phyloP scores from a whole-genome alignment of 345 rosid genomes.

The Eucalyptus tenuipes region DNA sequence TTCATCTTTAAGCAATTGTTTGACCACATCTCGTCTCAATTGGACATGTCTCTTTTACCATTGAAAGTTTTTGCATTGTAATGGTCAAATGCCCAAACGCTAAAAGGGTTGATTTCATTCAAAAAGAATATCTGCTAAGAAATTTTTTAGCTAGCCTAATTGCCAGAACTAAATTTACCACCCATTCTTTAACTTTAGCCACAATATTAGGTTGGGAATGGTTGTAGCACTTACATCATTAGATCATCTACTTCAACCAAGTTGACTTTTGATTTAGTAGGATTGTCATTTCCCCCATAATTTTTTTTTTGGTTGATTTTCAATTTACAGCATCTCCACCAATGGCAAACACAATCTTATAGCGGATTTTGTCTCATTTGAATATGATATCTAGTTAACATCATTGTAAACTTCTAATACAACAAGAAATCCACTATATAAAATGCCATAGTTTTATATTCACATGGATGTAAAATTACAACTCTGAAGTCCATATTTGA shows the following conservation, averaged over 20 bases:
- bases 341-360: background rate
- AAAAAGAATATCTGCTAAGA: background rate
- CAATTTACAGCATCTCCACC: background rate
- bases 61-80: background rate
- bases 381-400: too few relatives aligned
- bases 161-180: background rate
- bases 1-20: too few relatives aligned
- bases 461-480: background rate
- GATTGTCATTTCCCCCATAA: background rate
- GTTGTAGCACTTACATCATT: background rate
- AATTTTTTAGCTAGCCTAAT: background rate
- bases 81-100: background rate
- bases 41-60: fast-evolving
- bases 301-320: background rate
- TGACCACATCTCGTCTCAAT: too few relatives aligned
- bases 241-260: too few relatives aligned
- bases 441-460: background rate
- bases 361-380: background rate
- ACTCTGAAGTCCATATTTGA: background rate
- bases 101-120: too few relatives aligned
- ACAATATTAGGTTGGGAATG: background rate
- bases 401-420: background rate
- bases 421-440: background rate
- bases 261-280: background rate
- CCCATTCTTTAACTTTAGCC: background rate